Percentiles rank a stretch among this genome's conserved stretches.
Evolutionary conservation across 306 rosid genomes (phyloP).

Genomic region (Ammopiptanthus mongolicus): DNA sequence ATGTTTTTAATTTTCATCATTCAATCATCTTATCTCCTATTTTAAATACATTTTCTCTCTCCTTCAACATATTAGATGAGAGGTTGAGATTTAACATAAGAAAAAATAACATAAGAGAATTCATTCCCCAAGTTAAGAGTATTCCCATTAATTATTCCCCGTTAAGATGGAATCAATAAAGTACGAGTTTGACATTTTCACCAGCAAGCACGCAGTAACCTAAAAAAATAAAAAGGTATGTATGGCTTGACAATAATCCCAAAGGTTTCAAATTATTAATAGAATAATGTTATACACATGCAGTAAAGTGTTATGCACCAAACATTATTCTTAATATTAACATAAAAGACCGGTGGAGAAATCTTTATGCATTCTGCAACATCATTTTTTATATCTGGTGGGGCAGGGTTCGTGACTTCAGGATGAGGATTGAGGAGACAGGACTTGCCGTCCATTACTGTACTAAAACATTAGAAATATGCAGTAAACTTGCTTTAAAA

Average conservation of each 20-base stretch:
- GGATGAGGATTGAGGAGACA: neutral
- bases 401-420: neutral
- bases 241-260: conserved; percentile 8
- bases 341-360: too few species aligned
- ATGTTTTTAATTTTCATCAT: too few species aligned
- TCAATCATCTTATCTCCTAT: too few species aligned
- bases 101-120: too few species aligned
- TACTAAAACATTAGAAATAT: neutral
- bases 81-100: too few species aligned
- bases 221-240: neutral
- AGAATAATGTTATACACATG: too few species aligned
- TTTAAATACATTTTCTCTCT: too few species aligned
- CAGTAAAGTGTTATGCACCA: neutral
- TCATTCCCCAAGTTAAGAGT: neutral
- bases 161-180: neutral
- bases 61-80: too few species aligned
- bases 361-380: conserved; percentile 4
- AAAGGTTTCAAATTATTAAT: neutral
- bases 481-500: neutral
- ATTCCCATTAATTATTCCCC: neutral
- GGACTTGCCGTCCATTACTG: neutral
- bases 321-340: neutral
- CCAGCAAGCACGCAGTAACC: neutral
- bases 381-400: neutral
- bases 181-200: conserved; percentile 14